Conservation (phyloP, 163 green algal genomes). For the Prototheca wickerhamii region DNA sequence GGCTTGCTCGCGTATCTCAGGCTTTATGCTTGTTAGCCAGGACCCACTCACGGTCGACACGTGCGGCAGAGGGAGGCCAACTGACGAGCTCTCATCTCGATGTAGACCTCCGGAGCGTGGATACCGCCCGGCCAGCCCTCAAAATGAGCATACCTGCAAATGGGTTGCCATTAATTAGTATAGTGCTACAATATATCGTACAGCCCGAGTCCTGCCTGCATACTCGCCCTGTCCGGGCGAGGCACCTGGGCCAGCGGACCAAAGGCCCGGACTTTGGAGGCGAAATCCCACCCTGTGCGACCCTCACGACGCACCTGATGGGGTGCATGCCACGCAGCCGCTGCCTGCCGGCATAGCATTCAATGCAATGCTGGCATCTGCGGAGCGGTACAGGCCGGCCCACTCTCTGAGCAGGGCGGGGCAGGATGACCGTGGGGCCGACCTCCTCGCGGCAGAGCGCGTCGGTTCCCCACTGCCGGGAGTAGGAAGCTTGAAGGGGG, state of each 20-base stretch:
- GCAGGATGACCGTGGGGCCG: too few relatives aligned
- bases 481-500: background rate
- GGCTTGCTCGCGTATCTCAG: too few relatives aligned
- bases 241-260: too few relatives aligned
- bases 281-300: background rate
- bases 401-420: too few relatives aligned
- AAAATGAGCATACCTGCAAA: background rate
- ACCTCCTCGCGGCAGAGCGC: too few relatives aligned
- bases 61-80: background rate
- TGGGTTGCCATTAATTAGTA: background rate
- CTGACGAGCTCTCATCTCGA: slow-evolving; percentile 2
- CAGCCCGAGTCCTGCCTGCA: background rate
- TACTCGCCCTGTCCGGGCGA: too few relatives aligned
- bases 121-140: slow-evolving; percentile 16
- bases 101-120: slow-evolving; percentile 9
- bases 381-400: too few relatives aligned
- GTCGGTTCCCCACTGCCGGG: background rate
- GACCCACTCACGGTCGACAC: background rate
- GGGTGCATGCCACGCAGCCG: background rate
- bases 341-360: background rate
- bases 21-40: background rate
- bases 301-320: background rate
- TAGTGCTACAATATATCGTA: background rate
- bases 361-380: slow-evolving; percentile 11
- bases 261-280: background rate